A percentile compares a stretch with the other conserved stretches of the same genome.
These are phyloP conservation scores for Ophiosphaerella narmari DNA, from an alignment of 2,329 filamentous ascomycete species.

Conservation along the genomic window DNA sequence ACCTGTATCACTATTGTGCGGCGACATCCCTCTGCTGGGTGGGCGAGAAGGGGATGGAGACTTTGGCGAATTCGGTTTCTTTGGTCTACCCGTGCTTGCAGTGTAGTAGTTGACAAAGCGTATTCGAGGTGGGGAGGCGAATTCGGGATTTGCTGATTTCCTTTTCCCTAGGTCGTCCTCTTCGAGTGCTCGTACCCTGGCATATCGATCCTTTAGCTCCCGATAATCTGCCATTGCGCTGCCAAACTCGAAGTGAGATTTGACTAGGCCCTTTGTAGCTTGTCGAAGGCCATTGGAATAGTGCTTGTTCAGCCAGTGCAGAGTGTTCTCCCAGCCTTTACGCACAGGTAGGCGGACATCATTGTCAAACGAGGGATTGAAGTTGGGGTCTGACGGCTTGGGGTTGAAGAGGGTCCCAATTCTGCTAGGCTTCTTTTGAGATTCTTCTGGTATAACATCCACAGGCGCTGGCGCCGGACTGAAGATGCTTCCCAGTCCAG, in stretches of 20 bases:
- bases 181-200: constrained; percentile 71
- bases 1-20: constrained; percentile 9
- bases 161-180: constrained; percentile 61
- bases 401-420: constrained; percentile 45
- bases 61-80: constrained; percentile 52
- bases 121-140: constrained; percentile 57
- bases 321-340: constrained; percentile 67
- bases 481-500: constrained; percentile 80
- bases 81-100: constrained; percentile 74
- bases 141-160: constrained; percentile 34
- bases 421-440: constrained; percentile 31
- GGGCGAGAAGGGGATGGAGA: constrained; percentile 28
- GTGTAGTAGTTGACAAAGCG: constrained; percentile 92
- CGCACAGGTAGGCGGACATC: constrained; percentile 72
- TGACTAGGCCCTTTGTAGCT: constrained; percentile 73
- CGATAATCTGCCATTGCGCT: constrained; percentile 77
- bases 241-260: constrained; percentile 83
- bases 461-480: constrained; percentile 47
- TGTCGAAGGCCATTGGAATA: constrained; percentile 68
- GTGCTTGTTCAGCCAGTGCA: constrained; percentile 84
- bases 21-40: constrained; percentile 5
- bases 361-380: constrained; percentile 76
- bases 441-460: constrained; percentile 21
- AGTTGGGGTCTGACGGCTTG: constrained; percentile 62
- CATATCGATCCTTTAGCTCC: constrained; percentile 72